Evolutionary conservation across 2,329 filamentous ascomycete genomes (phyloP), one percentile per base, ranked within the genome.

Genomic region (Aspergillus versicolor): DNA sequence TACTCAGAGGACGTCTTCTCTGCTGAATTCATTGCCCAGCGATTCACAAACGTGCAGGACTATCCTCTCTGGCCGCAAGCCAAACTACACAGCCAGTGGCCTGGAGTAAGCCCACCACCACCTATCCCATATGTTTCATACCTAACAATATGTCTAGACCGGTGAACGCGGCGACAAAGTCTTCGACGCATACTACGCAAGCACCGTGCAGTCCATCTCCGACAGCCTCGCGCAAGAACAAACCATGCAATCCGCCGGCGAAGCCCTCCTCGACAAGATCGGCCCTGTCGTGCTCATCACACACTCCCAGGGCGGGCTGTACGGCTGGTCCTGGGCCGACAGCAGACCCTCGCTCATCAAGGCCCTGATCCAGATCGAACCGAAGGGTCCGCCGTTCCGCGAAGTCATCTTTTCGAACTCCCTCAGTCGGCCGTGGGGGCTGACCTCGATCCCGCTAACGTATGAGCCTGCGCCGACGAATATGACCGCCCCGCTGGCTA

Each of bases 291-390:
- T 64, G 45, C 41, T 71, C 4, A 44, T 86, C 11, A 78, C 78
- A 0, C 80, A 86, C 59, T 82, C 79, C 0, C 76, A 82, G 79
- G 80, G 61, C 4, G 77, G 78, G 1, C 41, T 72, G 72, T 11
- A 75, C 77, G 57, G 76, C 73, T 8, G 77, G 71, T 80, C 8
- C 73, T 80, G 8, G 79, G 47, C 78, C 2, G 83, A 87, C 61
- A 67, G 70, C 2, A 66, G 75, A 3, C 82, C 83, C 0, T 61
- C 77, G 0, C 69, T 80, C 0, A 78, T 85, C 2, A 76, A 75
- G 19, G 78, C 71, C 0, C 75, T 84, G 19, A 67, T 86, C 1
- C 73, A 77, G 1, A 59, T 86, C 12, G 84, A 86, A 62, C 83
- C 83, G 0, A 66, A 72, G 4, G 83, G 83, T 0, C 82, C 83